These are phyloP conservation scores for Suhomyces sp. DNA, from an alignment of 805 yeast species.

Conservation along the genomic window DNA sequence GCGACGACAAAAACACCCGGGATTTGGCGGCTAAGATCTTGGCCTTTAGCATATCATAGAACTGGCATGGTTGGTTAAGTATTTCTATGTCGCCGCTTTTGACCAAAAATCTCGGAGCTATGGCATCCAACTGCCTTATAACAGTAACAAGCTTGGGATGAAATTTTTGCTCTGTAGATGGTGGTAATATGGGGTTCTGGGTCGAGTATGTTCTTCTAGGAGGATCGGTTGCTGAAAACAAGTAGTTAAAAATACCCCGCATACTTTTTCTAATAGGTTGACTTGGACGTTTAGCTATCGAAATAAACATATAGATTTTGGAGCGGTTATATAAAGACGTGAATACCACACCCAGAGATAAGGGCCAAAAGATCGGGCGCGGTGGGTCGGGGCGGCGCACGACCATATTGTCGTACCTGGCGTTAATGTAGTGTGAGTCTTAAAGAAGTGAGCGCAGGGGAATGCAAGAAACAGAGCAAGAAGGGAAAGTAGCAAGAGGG, in stretches of 20 bases:
- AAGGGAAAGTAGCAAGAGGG: neutral
- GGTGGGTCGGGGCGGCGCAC: conserved; percentile 1
- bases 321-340: conserved; percentile 2
- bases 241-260: conserved; percentile 24
- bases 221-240: conserved; percentile 13
- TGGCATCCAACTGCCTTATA: conserved; percentile 53
- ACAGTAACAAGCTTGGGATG: conserved; percentile 44
- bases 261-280: conserved; percentile 15
- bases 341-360: neutral
- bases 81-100: conserved; percentile 56
- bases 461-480: neutral
- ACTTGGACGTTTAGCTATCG: neutral
- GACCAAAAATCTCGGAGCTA: conserved; percentile 68
- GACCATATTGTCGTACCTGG: neutral
- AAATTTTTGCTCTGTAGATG: conserved; percentile 24
- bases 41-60: conserved; percentile 60
- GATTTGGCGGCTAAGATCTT: conserved; percentile 61
- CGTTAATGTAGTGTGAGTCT: neutral
- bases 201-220: conserved; percentile 20
- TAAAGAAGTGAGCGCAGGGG: neutral
- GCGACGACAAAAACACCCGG: conserved; percentile 76
- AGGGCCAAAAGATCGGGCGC: neutral
- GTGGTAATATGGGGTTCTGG: conserved; percentile 22
- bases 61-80: conserved; percentile 63
- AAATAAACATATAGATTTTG: neutral